Base-by-base conservation (phyloP, 176 grass and related monocot species). In the Bromus sterilis region DNA sequence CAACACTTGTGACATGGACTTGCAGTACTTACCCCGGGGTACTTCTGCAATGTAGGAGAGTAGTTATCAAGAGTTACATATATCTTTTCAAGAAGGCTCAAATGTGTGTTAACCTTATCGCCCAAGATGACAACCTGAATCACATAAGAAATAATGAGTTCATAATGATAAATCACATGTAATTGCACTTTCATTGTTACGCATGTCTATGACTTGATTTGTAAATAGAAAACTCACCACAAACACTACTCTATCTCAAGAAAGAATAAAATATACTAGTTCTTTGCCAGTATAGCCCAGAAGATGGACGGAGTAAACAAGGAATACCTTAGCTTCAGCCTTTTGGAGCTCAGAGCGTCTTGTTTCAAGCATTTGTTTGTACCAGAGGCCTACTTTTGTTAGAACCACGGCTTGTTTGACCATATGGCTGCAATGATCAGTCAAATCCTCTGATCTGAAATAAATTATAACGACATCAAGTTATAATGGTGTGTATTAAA, bases 31-130 rank as follows among this genome's bases (percentile, higher is more conserved):
- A 99, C 96, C 71, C 69, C 89, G 12, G 96, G 96, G 88, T 95
- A 80, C 21, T 90, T 88, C 63, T 93, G 91, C 48, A 99, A 77
- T 10, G 92, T 90, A 46, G 91, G 96, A 43, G 96, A 95, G 63
- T 99, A 99, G 67, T 55, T 89, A 82, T 87, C 91, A 56, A 99
- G 88, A 71, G 96, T 92, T 71, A 91, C 79, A 82, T 99, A 90
- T 86, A 99, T 91, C 87, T 95, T 99, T 63, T 87, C 79, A 57
- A 99, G 89, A 91, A 99, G 93, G 58, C 67, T 84, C 42, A 95
- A 58, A 49, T 95, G 85, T 67, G 79, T 73, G 77, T 93, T 88
- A 68, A 99, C 87, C 85, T 90, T 92, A 68, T 99, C 84, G 0
- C 84, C 91, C 71, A 99, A 85, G 56, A 87, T 51, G 65, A 77